phyloP scores from a whole-genome alignment of 116 monocot genomes.

The Zostera marina region DNA sequence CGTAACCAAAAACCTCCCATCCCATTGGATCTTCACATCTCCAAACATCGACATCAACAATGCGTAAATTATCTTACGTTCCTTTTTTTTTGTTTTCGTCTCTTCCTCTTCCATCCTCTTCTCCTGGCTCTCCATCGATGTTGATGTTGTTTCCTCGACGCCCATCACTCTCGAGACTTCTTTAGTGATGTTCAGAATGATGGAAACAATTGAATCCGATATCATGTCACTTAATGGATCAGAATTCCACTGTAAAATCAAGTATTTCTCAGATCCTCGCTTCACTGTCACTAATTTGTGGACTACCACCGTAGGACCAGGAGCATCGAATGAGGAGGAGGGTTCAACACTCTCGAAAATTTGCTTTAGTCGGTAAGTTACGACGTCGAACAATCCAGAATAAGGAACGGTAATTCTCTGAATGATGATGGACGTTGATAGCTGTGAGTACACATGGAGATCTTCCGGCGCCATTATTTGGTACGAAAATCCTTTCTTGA shows the following conservation, averaged over 20 bases:
- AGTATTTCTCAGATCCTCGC: slow-evolving; percentile 61
- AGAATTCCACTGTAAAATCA: slow-evolving; percentile 68
- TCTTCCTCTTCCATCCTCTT: slow-evolving; percentile 44
- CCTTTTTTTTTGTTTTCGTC: slow-evolving; percentile 62
- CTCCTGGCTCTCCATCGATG: too few species aligned
- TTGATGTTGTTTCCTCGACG: slow-evolving; percentile 20
- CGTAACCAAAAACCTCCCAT: slow-evolving; percentile 57
- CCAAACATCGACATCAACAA: slow-evolving; percentile 74
- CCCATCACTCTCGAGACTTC: slow-evolving; percentile 64
- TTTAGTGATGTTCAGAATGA: slow-evolving; percentile 75
- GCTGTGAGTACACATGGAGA: slow-evolving; percentile 80
- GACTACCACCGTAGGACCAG: slow-evolving; percentile 48
- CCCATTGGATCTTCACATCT: slow-evolving; percentile 70
- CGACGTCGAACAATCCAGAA: slow-evolving; percentile 66
- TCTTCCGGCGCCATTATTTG: slow-evolving; percentile 93
- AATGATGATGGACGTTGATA: slow-evolving; percentile 79
- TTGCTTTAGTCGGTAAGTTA: slow-evolving; percentile 79
- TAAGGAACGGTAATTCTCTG: slow-evolving; percentile 86
- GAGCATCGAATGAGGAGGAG: slow-evolving; percentile 14
- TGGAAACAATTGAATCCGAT: slow-evolving; percentile 79
- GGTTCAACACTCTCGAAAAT: slow-evolving; percentile 85
- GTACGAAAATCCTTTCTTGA: slow-evolving; percentile 93
- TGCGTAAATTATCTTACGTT: slow-evolving; percentile 51
- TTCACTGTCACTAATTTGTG: slow-evolving; percentile 75
- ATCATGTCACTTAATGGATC: slow-evolving; percentile 98